A percentile compares a stretch with the other conserved stretches of the same genome.
Evolutionary conservation across 78 protist species (phyloP).

Genomic region (Polysphondylium violaceum): DNA sequence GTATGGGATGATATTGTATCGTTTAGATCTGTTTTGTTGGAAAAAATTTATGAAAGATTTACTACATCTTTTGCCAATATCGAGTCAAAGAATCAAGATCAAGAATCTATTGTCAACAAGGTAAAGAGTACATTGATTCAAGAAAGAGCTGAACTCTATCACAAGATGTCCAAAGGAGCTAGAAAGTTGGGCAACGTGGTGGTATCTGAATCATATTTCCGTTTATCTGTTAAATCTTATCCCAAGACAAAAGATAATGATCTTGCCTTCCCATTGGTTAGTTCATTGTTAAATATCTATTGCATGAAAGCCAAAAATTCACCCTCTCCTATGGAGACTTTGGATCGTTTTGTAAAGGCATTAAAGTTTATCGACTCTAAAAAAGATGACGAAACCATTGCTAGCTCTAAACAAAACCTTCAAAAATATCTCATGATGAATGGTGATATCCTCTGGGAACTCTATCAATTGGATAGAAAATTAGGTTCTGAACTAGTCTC

Average conservation of each 20-base stretch:
- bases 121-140: constrained; percentile 62
- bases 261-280: constrained; percentile 72
- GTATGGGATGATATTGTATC: constrained; percentile 83
- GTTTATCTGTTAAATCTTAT: constrained; percentile 70
- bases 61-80: background rate
- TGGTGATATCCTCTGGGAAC: constrained; percentile 76
- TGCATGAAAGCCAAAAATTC: constrained; percentile 62
- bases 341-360: constrained; percentile 80
- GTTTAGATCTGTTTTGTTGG: constrained; percentile 58
- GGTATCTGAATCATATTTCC: constrained; percentile 77
- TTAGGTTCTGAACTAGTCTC: constrained; percentile 11
- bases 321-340: constrained; percentile 25
- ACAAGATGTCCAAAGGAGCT: constrained; percentile 81
- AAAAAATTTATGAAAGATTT: constrained; percentile 77
- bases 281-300: constrained; percentile 78
- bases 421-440: constrained; percentile 55
- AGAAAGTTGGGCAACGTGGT: constrained; percentile 67
- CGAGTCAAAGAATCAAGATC: background rate
- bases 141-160: constrained; percentile 74
- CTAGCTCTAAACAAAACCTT: background rate
- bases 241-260: constrained; percentile 80
- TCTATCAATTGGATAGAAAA: constrained; percentile 49
- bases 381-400: constrained; percentile 65
- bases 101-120: background rate
- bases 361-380: constrained; percentile 73